A percentile compares a stretch with the other conserved stretches of the same genome.
These are phyloP conservation scores for Crepidotus variabilis DNA, from an alignment of 768 basidiomycete species.

Conservation along the genomic window DNA sequence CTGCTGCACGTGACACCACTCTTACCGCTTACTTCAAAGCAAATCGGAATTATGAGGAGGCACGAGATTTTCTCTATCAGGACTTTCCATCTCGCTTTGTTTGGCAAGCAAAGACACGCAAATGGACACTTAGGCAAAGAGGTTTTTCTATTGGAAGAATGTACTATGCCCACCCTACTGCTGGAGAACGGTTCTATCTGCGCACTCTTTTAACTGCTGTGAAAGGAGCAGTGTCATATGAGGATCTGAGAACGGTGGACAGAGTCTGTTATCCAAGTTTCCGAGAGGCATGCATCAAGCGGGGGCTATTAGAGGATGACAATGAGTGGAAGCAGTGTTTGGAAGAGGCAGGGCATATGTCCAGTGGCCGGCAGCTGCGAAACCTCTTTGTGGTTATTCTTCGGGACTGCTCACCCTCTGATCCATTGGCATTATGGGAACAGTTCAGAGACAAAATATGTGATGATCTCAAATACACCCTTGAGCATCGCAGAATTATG, in stretches of 20 bases:
- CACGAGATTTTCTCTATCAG: slow-evolving; percentile 24
- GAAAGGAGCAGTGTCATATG: slow-evolving; percentile 28
- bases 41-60: slow-evolving; percentile 18
- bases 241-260: slow-evolving; percentile 21
- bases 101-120: slow-evolving; percentile 3
- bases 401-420: slow-evolving; percentile 24
- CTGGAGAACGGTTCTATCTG: slow-evolving; percentile 35
- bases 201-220: slow-evolving; percentile 34
- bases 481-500: slow-evolving; percentile 9
- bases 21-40: slow-evolving; percentile 31
- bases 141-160: slow-evolving; percentile 37
- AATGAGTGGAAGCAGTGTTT: slow-evolving; percentile 42
- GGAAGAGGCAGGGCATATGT: slow-evolving; percentile 33
- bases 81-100: slow-evolving; percentile 28
- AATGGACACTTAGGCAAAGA: slow-evolving; percentile 25
- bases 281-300: slow-evolving; percentile 35
- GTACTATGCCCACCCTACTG: slow-evolving; percentile 33
- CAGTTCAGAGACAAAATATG: slow-evolving; percentile 30
- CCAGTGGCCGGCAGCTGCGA: slow-evolving; percentile 30
- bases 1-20: slow-evolving; percentile 13
- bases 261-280: slow-evolving; percentile 25
- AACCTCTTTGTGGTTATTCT: slow-evolving; percentile 40
- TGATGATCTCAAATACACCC: slow-evolving; percentile 31
- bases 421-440: slow-evolving; percentile 33
- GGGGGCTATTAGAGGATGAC: slow-evolving; percentile 43